Percentiles rank a stretch among this genome's conserved stretches.
These are phyloP conservation scores for Talaromyces rugulosus DNA, from an alignment of 2,329 filamentous ascomycete genomes.

Conservation along the genomic window DNA sequence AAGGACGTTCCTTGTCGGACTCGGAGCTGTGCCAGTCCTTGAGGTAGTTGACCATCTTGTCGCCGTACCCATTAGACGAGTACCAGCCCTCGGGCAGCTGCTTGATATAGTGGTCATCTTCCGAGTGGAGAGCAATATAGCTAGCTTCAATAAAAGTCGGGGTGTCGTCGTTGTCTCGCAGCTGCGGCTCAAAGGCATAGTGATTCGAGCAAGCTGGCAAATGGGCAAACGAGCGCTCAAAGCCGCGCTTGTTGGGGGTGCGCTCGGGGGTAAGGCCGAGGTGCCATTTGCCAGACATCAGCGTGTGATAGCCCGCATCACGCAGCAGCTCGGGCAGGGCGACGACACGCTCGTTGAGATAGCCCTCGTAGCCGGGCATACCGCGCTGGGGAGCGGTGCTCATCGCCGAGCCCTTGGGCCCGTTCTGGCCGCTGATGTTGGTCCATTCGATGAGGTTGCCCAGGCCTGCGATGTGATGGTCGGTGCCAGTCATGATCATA, in stretches of 20 bases:
- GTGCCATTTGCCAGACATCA: conserved; percentile 63
- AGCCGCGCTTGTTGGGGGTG: conserved; percentile 54
- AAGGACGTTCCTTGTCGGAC: conserved; percentile 37
- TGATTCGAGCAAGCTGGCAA: conserved; percentile 59
- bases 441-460: conserved; percentile 59
- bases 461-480: conserved; percentile 52
- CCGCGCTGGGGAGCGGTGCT: conserved; percentile 52
- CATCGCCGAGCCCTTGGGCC: conserved; percentile 48
- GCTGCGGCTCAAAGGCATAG: conserved; percentile 50
- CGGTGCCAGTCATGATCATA: conserved; percentile 64
- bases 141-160: conserved; percentile 39
- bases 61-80: conserved; percentile 50
- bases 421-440: conserved; percentile 51
- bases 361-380: conserved; percentile 61
- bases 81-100: conserved; percentile 51
- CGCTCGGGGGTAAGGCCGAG: conserved; percentile 56
- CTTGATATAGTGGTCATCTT: conserved; percentile 42
- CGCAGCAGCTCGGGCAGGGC: conserved; percentile 56
- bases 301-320: conserved; percentile 56
- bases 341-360: conserved; percentile 57
- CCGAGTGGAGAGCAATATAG: conserved; percentile 43
- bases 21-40: conserved; percentile 43
- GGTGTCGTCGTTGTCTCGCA: conserved; percentile 37
- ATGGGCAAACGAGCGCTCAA: conserved; percentile 57
- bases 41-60: conserved; percentile 51